Percentiles rank a stretch among this genome's conserved stretches.
phyloP scores from a whole-genome alignment of 108 stramenopile species.

The Cyclotella distinguenda region DNA sequence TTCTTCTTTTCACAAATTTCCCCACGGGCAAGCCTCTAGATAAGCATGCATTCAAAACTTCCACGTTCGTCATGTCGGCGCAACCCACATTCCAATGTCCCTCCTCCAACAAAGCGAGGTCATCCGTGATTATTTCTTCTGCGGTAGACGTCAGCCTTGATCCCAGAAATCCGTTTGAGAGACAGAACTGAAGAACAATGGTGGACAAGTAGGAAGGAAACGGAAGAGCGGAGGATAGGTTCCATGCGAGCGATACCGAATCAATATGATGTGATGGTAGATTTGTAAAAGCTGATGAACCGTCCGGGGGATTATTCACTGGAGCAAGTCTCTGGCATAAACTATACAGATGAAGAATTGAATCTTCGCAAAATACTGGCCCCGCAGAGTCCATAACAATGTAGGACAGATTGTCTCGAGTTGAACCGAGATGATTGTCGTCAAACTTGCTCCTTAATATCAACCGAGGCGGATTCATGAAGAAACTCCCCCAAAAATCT shows the following conservation, averaged over 20 bases:
- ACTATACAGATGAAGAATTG: constrained; percentile 17
- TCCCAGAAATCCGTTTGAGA: constrained; percentile 18
- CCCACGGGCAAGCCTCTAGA: constrained; percentile 5
- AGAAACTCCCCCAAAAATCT: constrained; percentile 42
- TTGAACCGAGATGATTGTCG: not conserved
- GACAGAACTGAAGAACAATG: constrained; percentile 9
- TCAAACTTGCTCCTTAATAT: not conserved
- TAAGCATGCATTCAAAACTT: constrained; percentile 6
- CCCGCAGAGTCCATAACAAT: constrained; percentile 24
- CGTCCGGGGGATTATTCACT: not conserved
- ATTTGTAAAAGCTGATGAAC: not conserved
- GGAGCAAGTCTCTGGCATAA: not conserved
- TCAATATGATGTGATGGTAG: constrained; percentile 29
- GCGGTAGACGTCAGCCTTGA: constrained; percentile 13
- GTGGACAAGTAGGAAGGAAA: constrained; percentile 15
- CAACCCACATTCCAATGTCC: constrained; percentile 15
- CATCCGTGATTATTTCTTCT: constrained; percentile 37
- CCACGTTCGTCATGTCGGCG: constrained; percentile 4
- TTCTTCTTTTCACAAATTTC: constrained; percentile 3
- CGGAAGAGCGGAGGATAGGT: constrained; percentile 14
- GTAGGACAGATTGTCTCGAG: not conserved
- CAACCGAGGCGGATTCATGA: constrained; percentile 14
- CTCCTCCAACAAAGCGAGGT: constrained; percentile 31
- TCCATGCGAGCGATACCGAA: constrained; percentile 27
- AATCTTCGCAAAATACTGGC: constrained; percentile 16